These are phyloP conservation scores for Monilinia aucupariae DNA, from an alignment of 2,329 filamentous ascomycete genomes.

Conservation along the genomic window DNA sequence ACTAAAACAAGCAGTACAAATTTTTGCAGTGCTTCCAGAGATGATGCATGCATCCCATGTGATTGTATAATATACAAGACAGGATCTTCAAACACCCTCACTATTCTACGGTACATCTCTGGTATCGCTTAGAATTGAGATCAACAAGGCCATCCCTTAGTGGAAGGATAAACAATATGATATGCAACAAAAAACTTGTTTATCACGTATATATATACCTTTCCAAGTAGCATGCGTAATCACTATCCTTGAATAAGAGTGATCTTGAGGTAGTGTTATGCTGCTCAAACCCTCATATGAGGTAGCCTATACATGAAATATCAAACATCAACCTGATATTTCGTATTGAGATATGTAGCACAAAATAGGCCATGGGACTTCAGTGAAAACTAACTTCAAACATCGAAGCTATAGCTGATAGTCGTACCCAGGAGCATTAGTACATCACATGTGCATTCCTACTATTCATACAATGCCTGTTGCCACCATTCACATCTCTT, in stretches of 20 bases:
- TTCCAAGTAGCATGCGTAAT: too few relatives aligned
- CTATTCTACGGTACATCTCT: background rate
- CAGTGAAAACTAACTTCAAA: background rate
- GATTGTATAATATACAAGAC: background rate
- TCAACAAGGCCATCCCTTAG: background rate
- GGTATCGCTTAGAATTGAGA: background rate
- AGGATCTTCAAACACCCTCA: background rate
- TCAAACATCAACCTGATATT: background rate
- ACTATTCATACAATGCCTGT: slow-evolving; percentile 22
- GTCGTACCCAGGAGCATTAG: background rate
- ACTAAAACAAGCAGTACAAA: background rate
- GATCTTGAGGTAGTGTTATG: background rate
- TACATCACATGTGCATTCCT: background rate
- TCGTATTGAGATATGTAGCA: too few relatives aligned
- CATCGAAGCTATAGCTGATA: background rate
- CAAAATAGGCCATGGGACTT: background rate
- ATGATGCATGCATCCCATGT: background rate
- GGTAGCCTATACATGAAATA: background rate
- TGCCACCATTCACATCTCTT: slow-evolving; percentile 36
- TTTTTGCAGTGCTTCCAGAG: background rate
- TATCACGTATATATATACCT: too few relatives aligned
- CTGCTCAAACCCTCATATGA: background rate
- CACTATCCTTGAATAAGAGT: too few relatives aligned
- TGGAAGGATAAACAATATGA: too few relatives aligned
- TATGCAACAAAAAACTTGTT: too few relatives aligned